These are phyloP conservation scores for Mycocentrospora acerina DNA, from an alignment of 2,329 filamentous ascomycete species.

Conservation along the genomic window DNA sequence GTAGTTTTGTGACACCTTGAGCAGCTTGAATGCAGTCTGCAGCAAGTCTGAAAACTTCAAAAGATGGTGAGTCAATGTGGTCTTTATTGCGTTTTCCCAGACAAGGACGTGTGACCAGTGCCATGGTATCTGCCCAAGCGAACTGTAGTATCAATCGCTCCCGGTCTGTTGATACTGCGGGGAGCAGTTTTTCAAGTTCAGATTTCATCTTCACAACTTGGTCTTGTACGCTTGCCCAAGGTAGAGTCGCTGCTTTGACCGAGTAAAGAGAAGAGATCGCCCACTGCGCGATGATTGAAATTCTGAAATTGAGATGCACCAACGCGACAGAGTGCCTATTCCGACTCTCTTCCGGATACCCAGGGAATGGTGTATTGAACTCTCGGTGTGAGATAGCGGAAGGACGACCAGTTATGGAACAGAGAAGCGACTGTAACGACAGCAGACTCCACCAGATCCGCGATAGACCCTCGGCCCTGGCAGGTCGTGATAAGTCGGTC, in stretches of 20 bases:
- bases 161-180: constrained; percentile 1
- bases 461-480: neutral
- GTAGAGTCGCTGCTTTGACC: constrained; percentile 2
- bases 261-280: constrained; percentile 2
- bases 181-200: constrained; percentile 1
- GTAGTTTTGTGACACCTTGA: neutral
- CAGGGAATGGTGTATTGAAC: constrained; percentile 1
- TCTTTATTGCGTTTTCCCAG: neutral
- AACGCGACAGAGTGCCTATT: neutral
- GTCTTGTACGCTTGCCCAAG: neutral
- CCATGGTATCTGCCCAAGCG: constrained; percentile 4
- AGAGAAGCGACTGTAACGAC: constrained; percentile 1
- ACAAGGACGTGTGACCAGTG: constrained; percentile 4
- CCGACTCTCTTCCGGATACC: neutral
- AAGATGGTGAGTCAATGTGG: neutral
- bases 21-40: constrained; percentile 4
- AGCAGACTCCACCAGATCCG: constrained; percentile 5
- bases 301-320: constrained; percentile 1
- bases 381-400: neutral
- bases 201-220: neutral
- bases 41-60: neutral
- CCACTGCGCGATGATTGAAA: constrained; percentile 3
- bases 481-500: neutral
- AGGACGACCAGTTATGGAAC: constrained; percentile 2
- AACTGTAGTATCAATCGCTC: constrained; percentile 5